Conservation (phyloP, 768 basidiomycete species). For the Amanita muscaria region DNA sequence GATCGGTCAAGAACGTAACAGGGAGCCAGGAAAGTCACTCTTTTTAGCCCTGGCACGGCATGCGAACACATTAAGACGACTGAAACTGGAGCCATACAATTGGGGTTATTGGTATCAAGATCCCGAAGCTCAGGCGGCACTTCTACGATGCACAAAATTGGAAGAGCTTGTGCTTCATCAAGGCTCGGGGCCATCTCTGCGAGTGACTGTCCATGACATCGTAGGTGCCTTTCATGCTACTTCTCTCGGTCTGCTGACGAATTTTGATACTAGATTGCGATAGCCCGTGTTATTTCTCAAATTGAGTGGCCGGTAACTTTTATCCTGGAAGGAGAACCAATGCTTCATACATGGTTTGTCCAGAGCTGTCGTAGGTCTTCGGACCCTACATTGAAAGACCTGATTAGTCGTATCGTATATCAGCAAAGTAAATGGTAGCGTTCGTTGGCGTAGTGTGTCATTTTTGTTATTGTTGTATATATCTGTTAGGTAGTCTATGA, state of each 20-base stretch:
- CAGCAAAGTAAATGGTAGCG: neutral
- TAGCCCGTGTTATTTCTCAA: neutral
- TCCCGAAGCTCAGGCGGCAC: neutral
- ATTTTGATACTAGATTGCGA: neutral
- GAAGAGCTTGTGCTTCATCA: conserved; percentile 5
- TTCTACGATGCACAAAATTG: conserved; percentile 2
- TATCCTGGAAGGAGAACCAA: neutral
- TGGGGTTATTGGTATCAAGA: conserved; percentile 5
- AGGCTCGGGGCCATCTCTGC: neutral
- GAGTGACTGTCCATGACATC: neutral
- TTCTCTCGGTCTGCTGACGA: neutral
- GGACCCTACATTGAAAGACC: neutral
- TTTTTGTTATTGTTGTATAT: neutral
- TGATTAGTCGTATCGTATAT: neutral
- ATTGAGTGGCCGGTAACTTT: neutral
- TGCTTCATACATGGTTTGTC: neutral
- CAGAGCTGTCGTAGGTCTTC: neutral
- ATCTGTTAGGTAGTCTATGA: too few species aligned
- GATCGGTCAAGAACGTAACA: neutral
- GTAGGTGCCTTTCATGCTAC: neutral
- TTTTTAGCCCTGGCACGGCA: conserved; percentile 1
- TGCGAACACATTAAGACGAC: neutral
- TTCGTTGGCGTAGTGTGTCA: neutral
- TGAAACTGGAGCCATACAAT: conserved; percentile 4
- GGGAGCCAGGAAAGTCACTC: neutral